A percentile compares a stretch with the other conserved stretches of the same genome.
phyloP scores from a whole-genome alignment of 306 rosid genomes.

The Malus asiatica region DNA sequence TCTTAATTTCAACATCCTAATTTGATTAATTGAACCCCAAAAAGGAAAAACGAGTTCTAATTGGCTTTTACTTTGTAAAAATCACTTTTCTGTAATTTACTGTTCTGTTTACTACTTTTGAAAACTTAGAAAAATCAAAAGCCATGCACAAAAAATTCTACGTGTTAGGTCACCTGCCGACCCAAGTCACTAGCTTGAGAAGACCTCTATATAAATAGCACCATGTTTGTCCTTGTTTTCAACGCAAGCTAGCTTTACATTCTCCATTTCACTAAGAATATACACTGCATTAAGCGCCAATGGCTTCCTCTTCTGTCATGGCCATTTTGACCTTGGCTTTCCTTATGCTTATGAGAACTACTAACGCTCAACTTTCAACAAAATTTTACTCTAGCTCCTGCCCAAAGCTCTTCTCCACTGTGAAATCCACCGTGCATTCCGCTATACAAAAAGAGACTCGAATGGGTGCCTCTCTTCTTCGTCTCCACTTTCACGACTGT shows the following conservation, averaged over 20 bases:
- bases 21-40: neutral
- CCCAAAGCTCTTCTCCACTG: slow-evolving; percentile 49
- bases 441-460: slow-evolving; percentile 66
- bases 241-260: neutral
- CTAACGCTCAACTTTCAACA: slow-evolving; percentile 49
- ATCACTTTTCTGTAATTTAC: neutral
- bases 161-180: slow-evolving; percentile 55
- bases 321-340: slow-evolving; percentile 20
- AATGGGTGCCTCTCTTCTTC: slow-evolving; percentile 95
- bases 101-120: neutral
- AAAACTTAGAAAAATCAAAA: neutral
- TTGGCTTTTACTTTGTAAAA: neutral
- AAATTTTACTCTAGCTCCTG: slow-evolving; percentile 49
- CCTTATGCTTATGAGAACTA: slow-evolving; percentile 22
- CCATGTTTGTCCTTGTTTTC: neutral
- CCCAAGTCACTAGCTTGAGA: slow-evolving; percentile 21
- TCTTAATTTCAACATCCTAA: too few species aligned
- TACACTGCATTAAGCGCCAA: neutral
- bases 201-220: slow-evolving; percentile 29
- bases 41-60: neutral
- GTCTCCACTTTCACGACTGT: slow-evolving; percentile 85
- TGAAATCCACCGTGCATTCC: slow-evolving; percentile 40
- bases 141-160: slow-evolving; percentile 29
- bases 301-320: slow-evolving; percentile 17
- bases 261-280: slow-evolving; percentile 15